Conservation (phyloP, 108 stramenopile species). For the Nitzschia sp. region DNA sequence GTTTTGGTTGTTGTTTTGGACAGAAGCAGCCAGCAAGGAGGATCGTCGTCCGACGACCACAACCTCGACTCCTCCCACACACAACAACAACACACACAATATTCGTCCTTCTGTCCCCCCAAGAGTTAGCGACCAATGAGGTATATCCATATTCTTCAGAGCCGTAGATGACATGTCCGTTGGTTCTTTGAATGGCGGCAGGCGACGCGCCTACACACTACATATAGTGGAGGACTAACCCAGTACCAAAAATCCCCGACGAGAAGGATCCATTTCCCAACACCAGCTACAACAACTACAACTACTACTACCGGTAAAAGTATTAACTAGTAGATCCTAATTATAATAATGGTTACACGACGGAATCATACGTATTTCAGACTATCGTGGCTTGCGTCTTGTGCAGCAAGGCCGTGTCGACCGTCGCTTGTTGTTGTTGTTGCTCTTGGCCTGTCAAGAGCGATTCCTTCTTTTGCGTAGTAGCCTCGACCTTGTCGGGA, state of each 20-base stretch:
- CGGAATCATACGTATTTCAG: not conserved
- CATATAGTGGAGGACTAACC: no score
- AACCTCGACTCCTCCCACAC: no score
- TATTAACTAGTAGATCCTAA: no score
- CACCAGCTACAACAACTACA: no score
- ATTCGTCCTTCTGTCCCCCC: no score
- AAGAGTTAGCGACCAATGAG: constrained; percentile 27
- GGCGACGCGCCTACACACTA: no score
- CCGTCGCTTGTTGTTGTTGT: not conserved
- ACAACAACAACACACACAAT: no score
- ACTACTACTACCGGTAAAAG: not conserved
- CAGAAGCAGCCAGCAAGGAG: no score
- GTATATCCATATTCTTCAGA: not conserved
- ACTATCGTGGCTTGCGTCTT: constrained; percentile 4
- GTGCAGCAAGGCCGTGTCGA: not conserved
- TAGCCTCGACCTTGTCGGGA: constrained; percentile 23
- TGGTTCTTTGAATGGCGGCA: not conserved
- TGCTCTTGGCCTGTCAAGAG: constrained; percentile 25
- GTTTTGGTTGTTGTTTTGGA: no score
- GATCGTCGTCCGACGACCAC: constrained; percentile 32
- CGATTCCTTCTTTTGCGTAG: constrained; percentile 35
- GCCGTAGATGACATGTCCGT: constrained; percentile 1
- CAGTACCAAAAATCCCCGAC: no score
- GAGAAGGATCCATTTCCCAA: no score
- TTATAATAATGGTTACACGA: no score